phyloP scores from a whole-genome alignment of 441 rosid species.

The Adansonia grandidieri region DNA sequence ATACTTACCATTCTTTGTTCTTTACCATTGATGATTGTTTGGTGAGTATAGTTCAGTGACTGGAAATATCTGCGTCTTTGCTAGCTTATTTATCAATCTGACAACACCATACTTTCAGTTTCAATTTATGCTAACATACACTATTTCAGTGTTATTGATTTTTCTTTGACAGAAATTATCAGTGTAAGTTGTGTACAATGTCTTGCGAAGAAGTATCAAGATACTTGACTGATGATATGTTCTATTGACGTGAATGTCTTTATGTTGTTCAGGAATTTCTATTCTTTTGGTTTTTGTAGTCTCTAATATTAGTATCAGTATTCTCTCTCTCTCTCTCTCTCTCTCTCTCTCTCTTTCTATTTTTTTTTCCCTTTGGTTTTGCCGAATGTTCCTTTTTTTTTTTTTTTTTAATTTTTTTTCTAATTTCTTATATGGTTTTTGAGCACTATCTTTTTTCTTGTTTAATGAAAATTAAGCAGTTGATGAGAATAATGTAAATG shows the following conservation, averaged over 20 bases:
- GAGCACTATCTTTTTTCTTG: not conserved
- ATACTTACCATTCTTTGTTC: not conserved
- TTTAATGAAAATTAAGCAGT: constrained; percentile 8
- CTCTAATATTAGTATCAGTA: not conserved
- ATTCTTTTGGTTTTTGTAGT: not conserved
- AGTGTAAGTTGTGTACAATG: not conserved
- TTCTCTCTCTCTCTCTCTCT: not conserved
- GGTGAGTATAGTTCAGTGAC: not conserved
- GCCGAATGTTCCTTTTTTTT: not conserved
- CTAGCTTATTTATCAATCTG: constrained; percentile 13
- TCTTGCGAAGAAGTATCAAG: not conserved
- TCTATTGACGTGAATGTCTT: not conserved
- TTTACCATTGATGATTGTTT: not conserved
- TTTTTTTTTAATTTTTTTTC: not conserved
- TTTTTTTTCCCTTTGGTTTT: not conserved
- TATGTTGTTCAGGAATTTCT: constrained; percentile 8
- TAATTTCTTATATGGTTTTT: not conserved
- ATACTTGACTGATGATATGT: not conserved
- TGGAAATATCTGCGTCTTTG: not conserved
- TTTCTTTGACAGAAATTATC: not conserved
- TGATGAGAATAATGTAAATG: not conserved
- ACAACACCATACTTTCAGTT: not conserved
- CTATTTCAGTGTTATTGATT: not conserved
- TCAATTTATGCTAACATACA: not conserved
- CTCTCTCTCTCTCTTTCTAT: not conserved